Base-by-base conservation (phyloP, 2,329 filamentous ascomycete genomes). In the Xylaria sp. region DNA sequence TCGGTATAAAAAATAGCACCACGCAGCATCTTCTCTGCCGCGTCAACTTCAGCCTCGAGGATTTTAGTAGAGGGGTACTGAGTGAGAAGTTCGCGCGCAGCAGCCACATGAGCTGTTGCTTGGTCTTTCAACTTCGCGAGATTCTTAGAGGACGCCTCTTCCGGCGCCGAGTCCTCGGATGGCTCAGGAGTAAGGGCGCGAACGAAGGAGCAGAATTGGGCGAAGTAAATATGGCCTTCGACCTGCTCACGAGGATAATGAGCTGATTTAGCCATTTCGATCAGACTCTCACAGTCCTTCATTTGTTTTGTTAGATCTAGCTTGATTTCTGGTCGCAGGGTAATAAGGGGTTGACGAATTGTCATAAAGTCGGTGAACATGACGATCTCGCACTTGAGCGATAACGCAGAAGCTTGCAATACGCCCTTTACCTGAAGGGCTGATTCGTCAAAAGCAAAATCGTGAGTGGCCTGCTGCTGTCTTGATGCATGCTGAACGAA, bases 201-300 rank as follows among this genome's bases (percentile, higher is more conserved):
- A 41, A 84, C 81, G 2, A 89, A 75, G 1, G 80, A 81, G 48
- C 80, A 82, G 36, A 86, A 82, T 6, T 84, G 81, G 0, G 83
- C 84, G 30, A 81, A 81, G 69, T 84, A 85, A 28, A 89, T 77
- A 50, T 84, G 79, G 0, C 81, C 85, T 72, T 89, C 85, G 0
- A 82, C 79, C 66, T 85, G 76, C n/a, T 85, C 81, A 3, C 81
- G 77, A 0, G 80, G 75, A 34, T 82, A 78, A 5, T 75, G 77
- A 0, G 80, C 75, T 1, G 45, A 60, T 1, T 52, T 60, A 0
- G 86, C 84, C 0, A 74, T 72, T 0, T 79, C 41, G n/a, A 83
- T 80, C 10, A 89, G 74, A 0, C 48, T 55, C 1, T 77, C 58
- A 68, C 84, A 86, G 10, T 83, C 80, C 0, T 74, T 60, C 9